Conservation (phyloP, 2,329 filamentous ascomycete genomes). For the Nemania sp. region DNA sequence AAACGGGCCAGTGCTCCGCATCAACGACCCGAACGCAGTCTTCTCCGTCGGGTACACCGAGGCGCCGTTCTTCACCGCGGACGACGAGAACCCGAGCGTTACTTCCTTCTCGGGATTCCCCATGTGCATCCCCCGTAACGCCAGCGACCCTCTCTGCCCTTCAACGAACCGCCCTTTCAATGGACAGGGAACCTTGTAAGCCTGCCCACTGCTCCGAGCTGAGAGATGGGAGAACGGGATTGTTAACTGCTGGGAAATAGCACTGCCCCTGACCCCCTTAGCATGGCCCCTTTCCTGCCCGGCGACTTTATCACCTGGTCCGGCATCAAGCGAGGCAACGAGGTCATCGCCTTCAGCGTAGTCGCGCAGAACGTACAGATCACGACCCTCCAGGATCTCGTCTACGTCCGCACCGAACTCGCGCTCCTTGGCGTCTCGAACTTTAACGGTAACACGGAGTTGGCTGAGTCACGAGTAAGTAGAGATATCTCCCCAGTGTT, state of each 20-base stretch:
- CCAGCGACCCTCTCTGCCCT: constrained; percentile 53
- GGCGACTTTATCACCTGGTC: constrained; percentile 54
- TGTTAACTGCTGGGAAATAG: constrained; percentile 37
- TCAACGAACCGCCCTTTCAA: constrained; percentile 51
- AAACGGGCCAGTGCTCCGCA: constrained; percentile 52
- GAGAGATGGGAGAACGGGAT: not conserved
- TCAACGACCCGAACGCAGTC: constrained; percentile 60
- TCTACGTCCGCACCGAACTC: constrained; percentile 54
- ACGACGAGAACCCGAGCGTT: constrained; percentile 62
- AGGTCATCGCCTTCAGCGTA: constrained; percentile 54
- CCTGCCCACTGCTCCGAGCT: not conserved
- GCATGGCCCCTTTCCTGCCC: constrained; percentile 53
- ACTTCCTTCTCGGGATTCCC: constrained; percentile 63
- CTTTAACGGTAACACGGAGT: constrained; percentile 52
- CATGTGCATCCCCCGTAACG: constrained; percentile 62
- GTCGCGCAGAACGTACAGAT: constrained; percentile 55
- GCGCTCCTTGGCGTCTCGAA: constrained; percentile 53
- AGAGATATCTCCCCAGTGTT: not conserved
- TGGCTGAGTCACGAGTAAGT: constrained; percentile 53
- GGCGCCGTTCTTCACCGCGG: constrained; percentile 59
- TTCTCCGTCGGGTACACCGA: constrained; percentile 56
- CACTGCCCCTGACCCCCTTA: constrained; percentile 52
- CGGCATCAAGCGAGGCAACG: constrained; percentile 49
- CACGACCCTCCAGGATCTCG: constrained; percentile 49
- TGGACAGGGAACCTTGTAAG: constrained; percentile 52